These are phyloP conservation scores for Mycena metata DNA, from an alignment of 768 basidiomycete genomes.

Conservation along the genomic window DNA sequence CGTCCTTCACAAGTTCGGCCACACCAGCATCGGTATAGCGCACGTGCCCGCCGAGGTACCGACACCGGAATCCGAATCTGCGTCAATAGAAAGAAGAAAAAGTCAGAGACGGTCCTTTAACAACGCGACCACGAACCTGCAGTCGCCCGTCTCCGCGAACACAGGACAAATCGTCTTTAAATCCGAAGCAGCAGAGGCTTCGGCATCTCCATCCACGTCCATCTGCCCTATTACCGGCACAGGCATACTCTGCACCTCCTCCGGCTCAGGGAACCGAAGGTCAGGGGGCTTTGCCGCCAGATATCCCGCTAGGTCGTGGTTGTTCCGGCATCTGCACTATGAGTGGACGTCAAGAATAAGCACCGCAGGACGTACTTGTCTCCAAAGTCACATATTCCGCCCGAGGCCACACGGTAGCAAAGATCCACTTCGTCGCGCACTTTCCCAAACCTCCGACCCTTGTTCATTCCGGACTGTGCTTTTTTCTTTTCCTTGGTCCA, in stretches of 20 bases:
- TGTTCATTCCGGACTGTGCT: constrained; percentile 85
- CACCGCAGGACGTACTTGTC: constrained; percentile 60
- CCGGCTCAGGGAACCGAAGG: constrained; percentile 67
- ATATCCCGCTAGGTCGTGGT: constrained; percentile 84
- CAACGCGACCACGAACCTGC: constrained; percentile 57
- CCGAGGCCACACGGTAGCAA: constrained; percentile 85
- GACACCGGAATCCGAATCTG: constrained; percentile 88
- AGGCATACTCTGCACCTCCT: constrained; percentile 58
- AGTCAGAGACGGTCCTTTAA: background rate
- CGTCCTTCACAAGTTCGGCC: constrained; percentile 63
- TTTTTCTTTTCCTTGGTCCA: constrained; percentile 78
- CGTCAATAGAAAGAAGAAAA: background rate
- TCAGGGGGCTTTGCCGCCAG: constrained; percentile 83
- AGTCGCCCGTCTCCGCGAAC: constrained; percentile 77
- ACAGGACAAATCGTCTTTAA: constrained; percentile 72
- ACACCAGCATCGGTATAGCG: constrained; percentile 59
- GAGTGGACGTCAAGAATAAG: constrained; percentile 6
- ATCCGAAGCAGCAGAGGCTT: constrained; percentile 32
- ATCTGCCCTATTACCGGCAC: constrained; percentile 60
- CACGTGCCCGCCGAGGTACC: constrained; percentile 88
- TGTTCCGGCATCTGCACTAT: constrained; percentile 76
- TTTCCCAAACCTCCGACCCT: constrained; percentile 82
- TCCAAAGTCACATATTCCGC: constrained; percentile 78
- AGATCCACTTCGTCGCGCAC: constrained; percentile 85
- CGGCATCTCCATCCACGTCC: background rate